These are phyloP conservation scores for Fusarium succisae DNA, from an alignment of 2,329 filamentous ascomycete species.

Conservation along the genomic window DNA sequence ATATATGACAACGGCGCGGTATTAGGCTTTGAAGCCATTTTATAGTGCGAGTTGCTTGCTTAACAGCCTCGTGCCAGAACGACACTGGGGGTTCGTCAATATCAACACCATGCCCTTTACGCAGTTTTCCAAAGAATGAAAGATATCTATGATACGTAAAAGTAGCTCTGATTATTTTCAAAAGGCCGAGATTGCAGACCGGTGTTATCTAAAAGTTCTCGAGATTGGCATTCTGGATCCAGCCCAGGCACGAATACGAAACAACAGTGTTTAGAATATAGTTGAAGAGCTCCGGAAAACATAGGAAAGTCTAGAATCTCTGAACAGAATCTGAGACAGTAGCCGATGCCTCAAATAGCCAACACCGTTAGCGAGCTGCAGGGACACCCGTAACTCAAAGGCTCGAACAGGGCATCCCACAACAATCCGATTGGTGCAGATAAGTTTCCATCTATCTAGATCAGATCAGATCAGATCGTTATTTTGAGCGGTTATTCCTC, in stretches of 20 bases:
- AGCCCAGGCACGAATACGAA: not conserved
- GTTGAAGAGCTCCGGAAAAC: not conserved
- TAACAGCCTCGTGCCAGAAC: too few relatives aligned
- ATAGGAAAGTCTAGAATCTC: not conserved
- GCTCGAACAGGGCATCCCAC: not conserved
- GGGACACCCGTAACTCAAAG: not conserved
- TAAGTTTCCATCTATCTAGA: not conserved
- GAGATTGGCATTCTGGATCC: not conserved
- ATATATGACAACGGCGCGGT: rapidly evolving
- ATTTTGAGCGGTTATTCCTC: not conserved
- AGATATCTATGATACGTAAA: not conserved
- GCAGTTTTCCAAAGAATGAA: too few relatives aligned
- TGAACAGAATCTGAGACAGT: too few relatives aligned
- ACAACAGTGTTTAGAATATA: not conserved
- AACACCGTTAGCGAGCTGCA: not conserved
- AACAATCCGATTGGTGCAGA: not conserved
- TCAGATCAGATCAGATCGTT: slow-evolving; percentile 18
- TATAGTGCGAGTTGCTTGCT: not conserved
- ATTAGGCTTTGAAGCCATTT: not conserved
- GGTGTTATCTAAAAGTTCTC: too few relatives aligned
- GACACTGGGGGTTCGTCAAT: too few relatives aligned
- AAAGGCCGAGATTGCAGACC: not conserved
- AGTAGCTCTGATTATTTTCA: rapidly evolving
- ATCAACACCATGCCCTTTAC: rapidly evolving
- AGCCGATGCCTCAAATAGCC: not conserved